Base-by-base conservation (phyloP, 2,329 filamentous ascomycete genomes). In the Phialemoniopsis sp. region DNA sequence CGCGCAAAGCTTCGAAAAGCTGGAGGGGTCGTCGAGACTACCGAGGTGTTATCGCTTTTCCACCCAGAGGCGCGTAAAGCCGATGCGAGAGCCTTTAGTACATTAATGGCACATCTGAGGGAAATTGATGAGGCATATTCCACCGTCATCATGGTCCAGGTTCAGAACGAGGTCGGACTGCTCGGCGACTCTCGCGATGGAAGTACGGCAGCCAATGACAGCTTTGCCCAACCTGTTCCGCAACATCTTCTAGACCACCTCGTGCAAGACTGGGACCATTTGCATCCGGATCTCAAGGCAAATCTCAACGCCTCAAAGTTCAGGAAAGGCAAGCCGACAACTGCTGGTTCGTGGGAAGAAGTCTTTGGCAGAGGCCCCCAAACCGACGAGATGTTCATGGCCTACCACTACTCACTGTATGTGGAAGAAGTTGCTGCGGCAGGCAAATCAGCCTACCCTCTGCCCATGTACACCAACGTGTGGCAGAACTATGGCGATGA, bases 121-220 rank as follows among this genome's bases (percentile, higher is more conserved):
- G 53, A 68, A 3, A 48, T 76, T 5, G 72, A 77, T 34, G 54
- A 54, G 2, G 51, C 60, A 10, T 59, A 76, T 32, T 62, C 56
- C 3, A 78, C 72, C 0, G 72, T 78, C 0, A 46, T 78, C 3
- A 77, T 77, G 73, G 64, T 76, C 1, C 73, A 78, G 44, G 72
- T 78, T n/a, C 69, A 78, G 51, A 78, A 78, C 32, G 73, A 78
- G 54, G 63, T 62, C 1, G 73, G 74, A 1, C 43, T 77, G 1
- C 55, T 77, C 0, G 71, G 72, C 1, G 73, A 77, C 46, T 75
- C 66, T 8, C 60, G 72, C 16, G 74, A 76, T 46, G 57, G 66
- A 3, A 68, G 62, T 4, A 48, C 49, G 2, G 49, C 51, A 5
- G 72, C 69, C 3, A 56, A 72, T 14, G 50, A 60, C 35, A 58